Base-by-base conservation (phyloP, 108 stramenopile species). In the Nitzschia palea region DNA sequence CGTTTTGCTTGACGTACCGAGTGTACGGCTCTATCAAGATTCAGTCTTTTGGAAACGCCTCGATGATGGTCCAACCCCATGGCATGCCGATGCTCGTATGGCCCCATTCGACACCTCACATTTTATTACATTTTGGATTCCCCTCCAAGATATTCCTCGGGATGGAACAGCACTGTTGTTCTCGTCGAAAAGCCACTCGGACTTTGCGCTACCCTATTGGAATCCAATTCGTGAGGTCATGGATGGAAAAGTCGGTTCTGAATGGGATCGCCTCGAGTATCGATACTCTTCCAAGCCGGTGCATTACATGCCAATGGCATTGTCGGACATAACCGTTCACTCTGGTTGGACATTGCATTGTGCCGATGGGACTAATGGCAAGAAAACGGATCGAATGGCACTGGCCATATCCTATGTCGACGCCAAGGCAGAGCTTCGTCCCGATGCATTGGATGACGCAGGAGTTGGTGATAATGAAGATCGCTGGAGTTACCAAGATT, bases 41-140 rank as follows among this genome's bases (percentile, higher is more conserved):
- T 83, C 94, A 14, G 12, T 91, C 3, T 95, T 95, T 50, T 84
- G 82, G 71, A 95, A 95, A 66, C 83, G 90, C 17, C 29, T 62
- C 3, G 69, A 66, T 4, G 94, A 91, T 67, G 94, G 90, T 3
- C 84, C 85, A 57, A 95, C 94, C 15, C 90, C 88, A 4, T 95
- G 88, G 88, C 94, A 95, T 59, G 82, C 80, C 14, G 94, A 95
- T 80, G 78, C 85, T 40, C 76, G 85, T 34, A 95, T 95, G 94
- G 84, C 94, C 3, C 94, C 80, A 12, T 95, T 95, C 67, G 94
- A 95, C 45, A 90, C 94, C 9, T 74, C 80, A 4, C 74, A 87
- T 40, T 82, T 95, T 83, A 77, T 95, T 8, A 88, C 94, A 5
- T 90, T 95, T 65, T 95, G 94, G 94, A 90, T 95, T 8, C 88